These are phyloP conservation scores for Chaetomium sp. DNA, from an alignment of 2,329 filamentous ascomycete species.

Conservation along the genomic window DNA sequence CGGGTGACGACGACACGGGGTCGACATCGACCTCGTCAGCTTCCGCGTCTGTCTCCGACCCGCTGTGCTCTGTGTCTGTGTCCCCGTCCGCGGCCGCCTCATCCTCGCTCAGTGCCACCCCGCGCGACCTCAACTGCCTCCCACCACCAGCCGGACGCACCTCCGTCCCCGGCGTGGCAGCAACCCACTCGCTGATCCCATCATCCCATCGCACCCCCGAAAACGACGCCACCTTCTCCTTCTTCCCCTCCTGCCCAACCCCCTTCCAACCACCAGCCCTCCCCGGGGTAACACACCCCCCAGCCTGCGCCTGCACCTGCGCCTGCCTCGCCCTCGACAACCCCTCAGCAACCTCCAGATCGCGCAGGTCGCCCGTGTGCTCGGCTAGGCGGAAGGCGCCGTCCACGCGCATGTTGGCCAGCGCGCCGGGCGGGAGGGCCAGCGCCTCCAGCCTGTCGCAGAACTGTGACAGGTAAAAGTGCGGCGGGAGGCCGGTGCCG, in stretches of 20 bases:
- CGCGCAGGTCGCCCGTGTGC: constrained; percentile 54
- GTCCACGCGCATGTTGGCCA: constrained; percentile 47
- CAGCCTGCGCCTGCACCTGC: neutral
- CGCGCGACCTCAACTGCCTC: constrained; percentile 4
- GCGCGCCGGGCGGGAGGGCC: constrained; percentile 39
- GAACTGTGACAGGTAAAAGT: constrained; percentile 46
- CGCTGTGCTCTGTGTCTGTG: neutral
- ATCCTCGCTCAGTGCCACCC: neutral
- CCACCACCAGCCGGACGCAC: neutral
- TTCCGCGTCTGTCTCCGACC: neutral
- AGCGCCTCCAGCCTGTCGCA: constrained; percentile 46
- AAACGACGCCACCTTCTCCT: constrained; percentile 23
- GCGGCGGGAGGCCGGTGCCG: constrained; percentile 41
- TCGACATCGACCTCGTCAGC: constrained; percentile 1
- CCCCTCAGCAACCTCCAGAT: constrained; percentile 57
- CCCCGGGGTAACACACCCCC: constrained; percentile 3
- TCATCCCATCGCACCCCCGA: constrained; percentile 43
- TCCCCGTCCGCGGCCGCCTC: neutral
- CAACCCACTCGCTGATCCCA: constrained; percentile 45
- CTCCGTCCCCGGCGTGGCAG: constrained; percentile 29
- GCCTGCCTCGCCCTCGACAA: constrained; percentile 34
- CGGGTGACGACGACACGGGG: neutral
- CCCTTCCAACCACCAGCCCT: neutral
- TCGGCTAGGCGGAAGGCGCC: constrained; percentile 56
- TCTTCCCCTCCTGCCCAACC: neutral